A percentile compares a stretch with the other conserved stretches of the same genome.
Conservation (phyloP, 352 stramenopile genomes). For the Globisporangium uncinulatum region DNA sequence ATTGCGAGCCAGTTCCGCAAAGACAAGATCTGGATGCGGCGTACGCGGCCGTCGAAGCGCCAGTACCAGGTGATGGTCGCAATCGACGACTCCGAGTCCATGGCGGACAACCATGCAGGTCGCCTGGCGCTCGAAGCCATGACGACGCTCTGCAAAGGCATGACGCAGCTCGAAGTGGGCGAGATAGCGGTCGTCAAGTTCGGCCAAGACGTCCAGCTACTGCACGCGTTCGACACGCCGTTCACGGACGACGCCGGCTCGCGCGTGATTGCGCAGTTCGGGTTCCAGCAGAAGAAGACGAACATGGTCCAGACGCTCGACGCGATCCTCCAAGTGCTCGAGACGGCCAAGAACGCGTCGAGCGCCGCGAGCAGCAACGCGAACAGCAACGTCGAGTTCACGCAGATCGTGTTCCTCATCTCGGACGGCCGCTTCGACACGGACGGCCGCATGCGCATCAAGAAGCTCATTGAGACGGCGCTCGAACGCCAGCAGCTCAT, state of each 20-base stretch:
- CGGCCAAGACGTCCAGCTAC: slow-evolving; percentile 93
- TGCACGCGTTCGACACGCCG: slow-evolving; percentile 95
- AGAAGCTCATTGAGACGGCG: slow-evolving; percentile 95
- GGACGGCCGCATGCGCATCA: slow-evolving; percentile 92
- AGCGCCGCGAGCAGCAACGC: slow-evolving; percentile 37
- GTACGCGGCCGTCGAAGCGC: slow-evolving; percentile 97
- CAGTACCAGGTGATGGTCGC: slow-evolving; percentile 99
- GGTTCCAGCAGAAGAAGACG: slow-evolving; percentile 97
- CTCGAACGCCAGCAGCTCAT: slow-evolving; percentile 97
- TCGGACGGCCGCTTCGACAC: slow-evolving; percentile 98
- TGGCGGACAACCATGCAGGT: slow-evolving; percentile 95
- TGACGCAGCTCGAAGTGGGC: slow-evolving; percentile 97
- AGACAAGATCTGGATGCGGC: slow-evolving; percentile 99
- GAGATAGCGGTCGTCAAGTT: slow-evolving; percentile 94
- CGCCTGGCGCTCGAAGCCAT: slow-evolving; percentile 95
- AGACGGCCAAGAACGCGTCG: slow-evolving; percentile 70
- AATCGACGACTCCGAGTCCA: slow-evolving; percentile 99
- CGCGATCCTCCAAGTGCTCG: slow-evolving; percentile 88
- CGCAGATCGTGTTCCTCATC: slow-evolving; percentile 99
- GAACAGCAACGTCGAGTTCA: slow-evolving; percentile 63
- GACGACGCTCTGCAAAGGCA: slow-evolving; percentile 95
- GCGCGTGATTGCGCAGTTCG: slow-evolving; percentile 93
- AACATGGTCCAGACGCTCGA: slow-evolving; percentile 95
- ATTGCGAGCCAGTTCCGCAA: slow-evolving; percentile 99
- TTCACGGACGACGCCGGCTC: slow-evolving; percentile 96